phyloP scores from a whole-genome alignment of 257 asterid genomes.

The Mitragyna speciosa region DNA sequence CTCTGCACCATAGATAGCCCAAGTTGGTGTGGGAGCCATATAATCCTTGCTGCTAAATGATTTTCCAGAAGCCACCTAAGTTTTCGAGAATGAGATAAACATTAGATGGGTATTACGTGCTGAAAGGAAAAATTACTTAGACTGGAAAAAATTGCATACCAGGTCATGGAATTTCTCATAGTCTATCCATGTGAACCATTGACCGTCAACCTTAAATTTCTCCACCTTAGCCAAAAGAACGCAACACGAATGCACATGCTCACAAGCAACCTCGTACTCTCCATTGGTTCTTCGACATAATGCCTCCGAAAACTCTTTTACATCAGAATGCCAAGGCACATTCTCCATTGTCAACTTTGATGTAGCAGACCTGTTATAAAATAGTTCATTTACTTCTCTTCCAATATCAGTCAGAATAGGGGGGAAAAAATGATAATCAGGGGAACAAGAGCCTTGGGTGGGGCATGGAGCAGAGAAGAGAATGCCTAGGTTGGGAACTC shows the following conservation, averaged over 20 bases:
- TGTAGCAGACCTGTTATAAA: conserved; percentile 73
- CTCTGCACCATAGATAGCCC: conserved; percentile 98
- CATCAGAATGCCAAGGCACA: conserved; percentile 98
- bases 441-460: background rate
- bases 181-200: conserved; percentile 97
- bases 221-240: conserved; percentile 89
- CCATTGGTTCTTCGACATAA: conserved; percentile 78
- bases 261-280: conserved; percentile 90
- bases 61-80: conserved; percentile 73
- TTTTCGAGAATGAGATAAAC: conserved; percentile 9
- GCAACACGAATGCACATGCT: conserved; percentile 93
- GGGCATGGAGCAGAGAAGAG: conserved; percentile 3
- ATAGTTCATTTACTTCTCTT: background rate
- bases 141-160: conserved; percentile 42
- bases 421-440: background rate
- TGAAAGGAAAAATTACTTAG: background rate
- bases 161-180: conserved; percentile 93
- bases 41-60: conserved; percentile 78
- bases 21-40: conserved; percentile 85
- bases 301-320: conserved; percentile 83
- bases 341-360: conserved; percentile 97
- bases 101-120: background rate
- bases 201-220: conserved; percentile 72
- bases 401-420: background rate
- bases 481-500: conserved; percentile 29